These are phyloP conservation scores for Trichophyton schoenleinii DNA, from an alignment of 2,329 filamentous ascomycete genomes.

Conservation along the genomic window DNA sequence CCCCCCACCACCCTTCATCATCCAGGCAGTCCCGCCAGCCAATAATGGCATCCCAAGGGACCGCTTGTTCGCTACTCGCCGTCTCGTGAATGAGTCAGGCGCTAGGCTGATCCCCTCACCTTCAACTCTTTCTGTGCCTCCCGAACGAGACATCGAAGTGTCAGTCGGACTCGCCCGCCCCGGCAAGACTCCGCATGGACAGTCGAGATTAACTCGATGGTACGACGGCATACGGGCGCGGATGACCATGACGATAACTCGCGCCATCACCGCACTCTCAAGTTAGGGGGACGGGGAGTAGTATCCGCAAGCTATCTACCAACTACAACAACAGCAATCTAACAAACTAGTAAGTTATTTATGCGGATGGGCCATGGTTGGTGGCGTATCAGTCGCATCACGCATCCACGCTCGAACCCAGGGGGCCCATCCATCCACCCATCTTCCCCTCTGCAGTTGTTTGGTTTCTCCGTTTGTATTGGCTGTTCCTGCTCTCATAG, in stretches of 20 bases:
- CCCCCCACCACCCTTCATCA: neutral
- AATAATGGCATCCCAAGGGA: neutral
- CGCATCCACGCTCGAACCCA: conserved; percentile 2
- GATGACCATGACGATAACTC: neutral
- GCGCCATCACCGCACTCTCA: neutral
- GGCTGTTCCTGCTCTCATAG: neutral
- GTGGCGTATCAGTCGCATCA: neutral
- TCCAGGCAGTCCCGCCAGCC: neutral
- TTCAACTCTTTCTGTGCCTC: neutral
- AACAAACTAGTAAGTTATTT: neutral
- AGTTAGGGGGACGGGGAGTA: too few species aligned
- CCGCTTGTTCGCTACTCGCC: conserved; percentile 1
- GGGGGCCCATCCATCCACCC: neutral
- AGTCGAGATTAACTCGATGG: neutral
- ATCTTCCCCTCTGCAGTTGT: neutral
- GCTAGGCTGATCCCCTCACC: neutral
- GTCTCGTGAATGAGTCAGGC: conserved; percentile 4
- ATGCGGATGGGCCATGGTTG: neutral
- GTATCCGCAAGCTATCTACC: neutral
- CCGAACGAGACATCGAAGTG: too few species aligned
- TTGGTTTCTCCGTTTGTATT: neutral
- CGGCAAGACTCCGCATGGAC: neutral
- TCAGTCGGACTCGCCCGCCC: neutral
- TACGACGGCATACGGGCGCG: neutral
- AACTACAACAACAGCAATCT: neutral